Conservation (phyloP, 1,284 basidiomycete species). For the Athelia sp. region DNA sequence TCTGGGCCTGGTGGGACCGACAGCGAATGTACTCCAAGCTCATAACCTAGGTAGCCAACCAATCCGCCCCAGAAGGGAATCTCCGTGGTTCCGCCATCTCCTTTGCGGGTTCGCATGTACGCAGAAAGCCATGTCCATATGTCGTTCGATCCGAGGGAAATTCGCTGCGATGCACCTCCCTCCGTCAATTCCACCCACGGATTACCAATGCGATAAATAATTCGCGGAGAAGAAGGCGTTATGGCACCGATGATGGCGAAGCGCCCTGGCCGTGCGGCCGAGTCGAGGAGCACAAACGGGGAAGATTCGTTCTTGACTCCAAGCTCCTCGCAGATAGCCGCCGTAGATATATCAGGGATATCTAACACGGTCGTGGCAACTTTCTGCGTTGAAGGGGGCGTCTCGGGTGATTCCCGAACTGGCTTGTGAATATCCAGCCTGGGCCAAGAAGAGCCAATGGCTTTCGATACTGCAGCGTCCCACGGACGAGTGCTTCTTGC, state of each 20-base stretch:
- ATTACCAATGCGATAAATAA: conserved; percentile 55
- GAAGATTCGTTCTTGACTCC: conserved; percentile 51
- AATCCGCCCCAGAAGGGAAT: conserved; percentile 79
- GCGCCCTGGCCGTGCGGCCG: conserved; percentile 67
- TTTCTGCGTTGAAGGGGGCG: conserved; percentile 15
- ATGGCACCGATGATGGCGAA: conserved; percentile 67
- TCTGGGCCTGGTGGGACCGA: conserved; percentile 24
- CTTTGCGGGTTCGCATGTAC: conserved; percentile 56
- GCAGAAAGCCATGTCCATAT: conserved; percentile 68
- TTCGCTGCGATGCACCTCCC: conserved; percentile 21
- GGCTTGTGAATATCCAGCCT: conserved; percentile 23
- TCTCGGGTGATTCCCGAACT: conserved; percentile 11
- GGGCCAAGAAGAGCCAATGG: conserved; percentile 55
- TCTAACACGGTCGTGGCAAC: conserved; percentile 39
- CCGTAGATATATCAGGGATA: conserved; percentile 34
- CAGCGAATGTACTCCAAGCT: conserved; percentile 60
- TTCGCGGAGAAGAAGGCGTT: conserved; percentile 42
- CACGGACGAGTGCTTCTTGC: conserved; percentile 36
- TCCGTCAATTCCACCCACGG: conserved; percentile 35
- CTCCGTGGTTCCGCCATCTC: conserved; percentile 38
- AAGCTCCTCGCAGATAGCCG: conserved; percentile 53
- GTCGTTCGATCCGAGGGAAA: conserved; percentile 37
- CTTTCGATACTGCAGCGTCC: conserved; percentile 27
- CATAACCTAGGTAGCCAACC: conserved; percentile 69
- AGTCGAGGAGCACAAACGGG: conserved; percentile 71